phyloP scores from a whole-genome alignment of 768 basidiomycete genomes.

The Mycena belliarum region DNA sequence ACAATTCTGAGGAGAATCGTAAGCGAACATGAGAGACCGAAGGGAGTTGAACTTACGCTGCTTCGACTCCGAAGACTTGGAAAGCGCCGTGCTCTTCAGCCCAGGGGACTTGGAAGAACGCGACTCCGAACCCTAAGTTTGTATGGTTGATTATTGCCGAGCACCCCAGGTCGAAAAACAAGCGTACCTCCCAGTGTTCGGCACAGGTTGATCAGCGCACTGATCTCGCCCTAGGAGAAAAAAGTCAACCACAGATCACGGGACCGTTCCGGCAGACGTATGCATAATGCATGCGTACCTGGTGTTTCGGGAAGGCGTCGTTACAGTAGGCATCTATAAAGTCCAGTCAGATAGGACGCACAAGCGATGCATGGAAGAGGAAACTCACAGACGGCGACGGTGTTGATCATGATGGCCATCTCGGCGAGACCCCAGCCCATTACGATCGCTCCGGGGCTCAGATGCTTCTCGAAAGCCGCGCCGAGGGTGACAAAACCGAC shows the following conservation, averaged over 20 bases:
- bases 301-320: constrained; percentile 43
- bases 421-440: constrained; percentile 60
- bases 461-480: constrained; percentile 47
- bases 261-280: too few relatives aligned
- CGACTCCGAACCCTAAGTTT: constrained; percentile 48
- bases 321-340: constrained; percentile 36
- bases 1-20: constrained; percentile 41
- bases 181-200: constrained; percentile 47
- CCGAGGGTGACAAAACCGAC: constrained; percentile 56
- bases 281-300: constrained; percentile 23
- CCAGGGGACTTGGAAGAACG: constrained; percentile 62
- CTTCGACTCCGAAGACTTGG: constrained; percentile 57
- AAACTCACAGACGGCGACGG: constrained; percentile 37
- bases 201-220: constrained; percentile 54
- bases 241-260: neutral
- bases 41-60: constrained; percentile 39
- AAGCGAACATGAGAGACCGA: neutral
- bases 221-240: constrained; percentile 51
- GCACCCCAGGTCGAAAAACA: too few relatives aligned
- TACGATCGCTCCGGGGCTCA: constrained; percentile 47
- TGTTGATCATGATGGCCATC: constrained; percentile 44
- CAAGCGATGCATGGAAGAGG: constrained; percentile 1
- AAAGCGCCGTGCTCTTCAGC: constrained; percentile 51
- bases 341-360: neutral
- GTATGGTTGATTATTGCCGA: neutral